Evolutionary conservation across 225 moss, liverwort and hornwort genomes (phyloP).

Genomic region (Thuidium tamariscinum): DNA sequence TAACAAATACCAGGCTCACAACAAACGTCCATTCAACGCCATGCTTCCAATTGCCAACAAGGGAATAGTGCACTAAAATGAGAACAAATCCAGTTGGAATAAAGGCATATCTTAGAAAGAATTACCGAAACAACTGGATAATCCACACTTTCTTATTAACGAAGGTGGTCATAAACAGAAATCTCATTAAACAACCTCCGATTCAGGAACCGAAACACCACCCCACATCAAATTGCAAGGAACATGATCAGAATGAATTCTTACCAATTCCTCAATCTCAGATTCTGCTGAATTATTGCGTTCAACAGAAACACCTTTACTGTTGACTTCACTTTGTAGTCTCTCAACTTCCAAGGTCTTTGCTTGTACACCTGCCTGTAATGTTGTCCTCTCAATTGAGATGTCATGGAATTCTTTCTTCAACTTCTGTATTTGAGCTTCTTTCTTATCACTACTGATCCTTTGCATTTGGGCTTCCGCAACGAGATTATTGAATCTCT

Average conservation of each 20-base stretch:
- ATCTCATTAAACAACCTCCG: neutral
- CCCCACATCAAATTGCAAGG: neutral
- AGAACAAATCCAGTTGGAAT: neutral
- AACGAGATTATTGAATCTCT: slow-evolving; percentile 16
- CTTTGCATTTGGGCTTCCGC: slow-evolving; percentile 26
- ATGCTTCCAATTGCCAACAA: neutral
- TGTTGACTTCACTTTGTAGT: slow-evolving; percentile 32
- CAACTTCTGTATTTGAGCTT: slow-evolving; percentile 47
- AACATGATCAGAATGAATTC: neutral
- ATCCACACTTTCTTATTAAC: neutral
- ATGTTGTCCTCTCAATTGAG: slow-evolving; percentile 31
- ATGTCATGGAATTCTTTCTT: slow-evolving; percentile 50
- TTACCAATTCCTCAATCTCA: slow-evolving; percentile 68
- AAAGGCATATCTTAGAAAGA: neutral
- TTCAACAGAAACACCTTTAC: slow-evolving; percentile 12
- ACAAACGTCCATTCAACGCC: neutral
- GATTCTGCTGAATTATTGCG: slow-evolving; percentile 16
- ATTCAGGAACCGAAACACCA: neutral
- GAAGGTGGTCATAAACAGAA: neutral
- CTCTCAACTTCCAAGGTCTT: slow-evolving; percentile 47
- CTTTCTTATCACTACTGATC: slow-evolving; percentile 38
- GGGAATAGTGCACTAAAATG: neutral
- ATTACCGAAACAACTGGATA: neutral
- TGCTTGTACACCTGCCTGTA: slow-evolving; percentile 44
- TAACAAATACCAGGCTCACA: neutral